Evolutionary conservation across 495 filamentous ascomycete species (phyloP).

Genomic region (Pyronema omphalodes): DNA sequence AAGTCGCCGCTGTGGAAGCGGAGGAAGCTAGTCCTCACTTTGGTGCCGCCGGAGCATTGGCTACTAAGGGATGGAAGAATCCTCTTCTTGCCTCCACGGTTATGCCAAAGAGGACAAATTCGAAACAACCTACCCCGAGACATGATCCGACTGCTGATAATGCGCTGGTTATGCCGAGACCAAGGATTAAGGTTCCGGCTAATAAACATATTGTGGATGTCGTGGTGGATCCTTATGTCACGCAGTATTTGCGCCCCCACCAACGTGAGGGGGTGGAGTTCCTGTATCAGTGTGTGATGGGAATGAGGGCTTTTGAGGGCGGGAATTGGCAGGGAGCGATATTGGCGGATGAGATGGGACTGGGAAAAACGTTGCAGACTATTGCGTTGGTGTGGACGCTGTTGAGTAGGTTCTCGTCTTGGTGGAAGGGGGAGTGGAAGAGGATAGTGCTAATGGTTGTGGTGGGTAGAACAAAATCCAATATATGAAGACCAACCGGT

Average conservation of each 20-base stretch:
- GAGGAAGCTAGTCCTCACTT: constrained; percentile 8
- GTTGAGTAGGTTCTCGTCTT: constrained; percentile 27
- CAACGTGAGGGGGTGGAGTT: constrained; percentile 64
- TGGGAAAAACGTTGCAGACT: constrained; percentile 66
- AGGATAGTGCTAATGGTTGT: background rate
- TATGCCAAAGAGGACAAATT: constrained; percentile 27
- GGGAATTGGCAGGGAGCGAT: constrained; percentile 41
- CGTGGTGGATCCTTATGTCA: constrained; percentile 57
- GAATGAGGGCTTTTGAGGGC: constrained; percentile 49
- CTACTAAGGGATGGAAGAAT: constrained; percentile 34
- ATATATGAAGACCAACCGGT: constrained; percentile 39
- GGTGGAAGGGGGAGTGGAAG: background rate
- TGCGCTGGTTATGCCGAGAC: constrained; percentile 52
- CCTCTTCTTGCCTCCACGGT: constrained; percentile 41
- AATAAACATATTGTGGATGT: constrained; percentile 61
- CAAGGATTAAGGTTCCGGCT: constrained; percentile 1
- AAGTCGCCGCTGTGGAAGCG: background rate
- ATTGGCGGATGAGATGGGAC: constrained; percentile 67
- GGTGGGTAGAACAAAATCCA: constrained; percentile 43
- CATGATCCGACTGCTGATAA: constrained; percentile 44
- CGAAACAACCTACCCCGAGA: constrained; percentile 36
- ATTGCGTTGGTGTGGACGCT: constrained; percentile 66
- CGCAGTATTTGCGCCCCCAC: constrained; percentile 48
- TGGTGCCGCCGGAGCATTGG: background rate
- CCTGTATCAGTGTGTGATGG: constrained; percentile 75